Base-by-base conservation (phyloP, 1,139 yeast species). In the Blastobotrys apis region DNA sequence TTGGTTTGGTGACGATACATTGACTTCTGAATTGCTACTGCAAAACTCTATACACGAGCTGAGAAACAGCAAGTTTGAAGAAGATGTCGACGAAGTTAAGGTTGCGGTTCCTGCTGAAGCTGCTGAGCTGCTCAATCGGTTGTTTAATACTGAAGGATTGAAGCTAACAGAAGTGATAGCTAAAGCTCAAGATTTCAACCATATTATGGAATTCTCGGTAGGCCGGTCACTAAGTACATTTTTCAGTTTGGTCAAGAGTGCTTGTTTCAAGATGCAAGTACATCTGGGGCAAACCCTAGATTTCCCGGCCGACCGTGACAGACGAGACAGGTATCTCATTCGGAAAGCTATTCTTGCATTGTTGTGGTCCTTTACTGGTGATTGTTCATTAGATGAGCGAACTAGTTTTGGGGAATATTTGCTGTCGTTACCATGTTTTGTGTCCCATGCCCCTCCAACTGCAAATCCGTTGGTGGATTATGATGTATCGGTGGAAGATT, bases 281-380 rank as follows among this genome's bases (percentile, higher is more conserved):
- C 53, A 46, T 37, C 41, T 57, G 40, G 34, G 49, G 29, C 59
- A 52, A 33, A 57, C 58, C 23, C 43, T 51, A 5, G 63, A 58
- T 29, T 56, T 57, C 37, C 53, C 53, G 5, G 54, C 59, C 5
- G 34, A 66, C 30, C 38, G 58, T 2, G 56, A 60, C 0, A 58
- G 53, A 30, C 51, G 56, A 19, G 37, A 38, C 3, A 30, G 23
- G 1, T 80, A 62, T 56, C 58, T 71, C 5, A 53, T 53, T 1
- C 75, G 71, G 43, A 64, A 73, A 0, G 49, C 74, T 1, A 47
- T 75, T 3, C 58, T 78, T 5, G 67, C 82, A 0, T 36, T 81
- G 6, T 60, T 74, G 0, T 85, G 95, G 95, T 72, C 92, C 0
- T 78, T 84, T 58, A 70, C 80, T 0, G 94, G 94, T 0, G 90